These are phyloP conservation scores for Rhizopogon sp. DNA, from an alignment of 768 basidiomycete species.

Conservation along the genomic window DNA sequence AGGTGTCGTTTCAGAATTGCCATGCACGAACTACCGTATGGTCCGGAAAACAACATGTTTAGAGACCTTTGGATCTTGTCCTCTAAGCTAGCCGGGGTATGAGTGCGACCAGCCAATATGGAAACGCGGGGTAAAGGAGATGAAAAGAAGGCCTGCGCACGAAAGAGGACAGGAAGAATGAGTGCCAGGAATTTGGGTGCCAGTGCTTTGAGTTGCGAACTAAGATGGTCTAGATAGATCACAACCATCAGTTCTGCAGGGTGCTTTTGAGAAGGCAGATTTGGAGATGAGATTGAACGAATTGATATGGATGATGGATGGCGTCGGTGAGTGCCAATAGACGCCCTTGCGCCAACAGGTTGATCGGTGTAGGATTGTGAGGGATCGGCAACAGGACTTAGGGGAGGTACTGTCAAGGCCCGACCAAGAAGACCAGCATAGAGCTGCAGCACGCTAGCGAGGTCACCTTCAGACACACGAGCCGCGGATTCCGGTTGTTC, in stretches of 20 bases:
- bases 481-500: conserved; percentile 49
- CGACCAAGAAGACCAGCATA: conserved; percentile 56
- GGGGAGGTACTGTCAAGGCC: conserved; percentile 35
- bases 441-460: conserved; percentile 53
- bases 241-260: conserved; percentile 61
- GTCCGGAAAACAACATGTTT: conserved; percentile 53
- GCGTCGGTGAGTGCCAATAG: conserved; percentile 43
- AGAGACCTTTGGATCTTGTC: conserved; percentile 54
- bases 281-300: conserved; percentile 32
- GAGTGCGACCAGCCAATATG: conserved; percentile 35
- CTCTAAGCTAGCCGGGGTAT: conserved; percentile 35
- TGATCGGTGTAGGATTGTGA: conserved; percentile 24
- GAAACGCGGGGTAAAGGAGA: conserved; percentile 67
- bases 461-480: conserved; percentile 54
- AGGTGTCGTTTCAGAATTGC: conserved; percentile 55
- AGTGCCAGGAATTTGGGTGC: conserved; percentile 45
- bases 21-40: conserved; percentile 63
- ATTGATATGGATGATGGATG: conserved; percentile 60
- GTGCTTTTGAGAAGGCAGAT: conserved; percentile 30
- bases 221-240: conserved; percentile 61
- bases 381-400: conserved; percentile 9
- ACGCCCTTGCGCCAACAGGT: conserved; percentile 15
- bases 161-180: conserved; percentile 72
- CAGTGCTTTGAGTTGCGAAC: conserved; percentile 55
- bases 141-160: conserved; percentile 58